Conservation (phyloP, 495 filamentous ascomycete species). For the Terfezia boudieri region DNA sequence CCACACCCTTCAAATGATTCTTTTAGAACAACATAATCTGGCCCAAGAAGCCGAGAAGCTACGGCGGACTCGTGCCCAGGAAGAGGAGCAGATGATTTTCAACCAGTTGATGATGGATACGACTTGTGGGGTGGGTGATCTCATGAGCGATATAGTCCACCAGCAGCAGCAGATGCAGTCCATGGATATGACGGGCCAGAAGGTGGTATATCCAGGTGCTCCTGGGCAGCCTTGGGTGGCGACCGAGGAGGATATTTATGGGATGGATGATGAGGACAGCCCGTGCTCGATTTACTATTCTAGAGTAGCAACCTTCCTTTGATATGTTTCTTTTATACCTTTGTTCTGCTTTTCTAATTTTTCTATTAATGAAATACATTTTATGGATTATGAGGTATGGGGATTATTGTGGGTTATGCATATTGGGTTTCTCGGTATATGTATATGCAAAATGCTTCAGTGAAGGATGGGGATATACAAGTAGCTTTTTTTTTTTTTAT, state of each 20-base stretch:
- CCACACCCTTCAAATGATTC: background rate
- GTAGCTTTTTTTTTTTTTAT: no score
- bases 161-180: background rate
- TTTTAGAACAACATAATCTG: background rate
- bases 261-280: background rate
- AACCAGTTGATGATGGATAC: background rate
- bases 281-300: background rate
- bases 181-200: background rate
- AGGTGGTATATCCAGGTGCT: background rate
- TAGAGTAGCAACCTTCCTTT: background rate
- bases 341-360: no score
- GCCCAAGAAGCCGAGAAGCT: background rate
- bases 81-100: background rate
- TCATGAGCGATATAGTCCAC: background rate
- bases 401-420: no score
- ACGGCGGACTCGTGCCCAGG: background rate
- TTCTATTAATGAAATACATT: no score
- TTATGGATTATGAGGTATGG: no score
- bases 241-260: no score
- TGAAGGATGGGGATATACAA: no score
- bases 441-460: no score
- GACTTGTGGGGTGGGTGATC: background rate
- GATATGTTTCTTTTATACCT: no score
- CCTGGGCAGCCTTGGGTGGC: no score
- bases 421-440: no score